Conservation (phyloP, 2,329 filamentous ascomycete genomes). For the Fusarium tricinctum region DNA sequence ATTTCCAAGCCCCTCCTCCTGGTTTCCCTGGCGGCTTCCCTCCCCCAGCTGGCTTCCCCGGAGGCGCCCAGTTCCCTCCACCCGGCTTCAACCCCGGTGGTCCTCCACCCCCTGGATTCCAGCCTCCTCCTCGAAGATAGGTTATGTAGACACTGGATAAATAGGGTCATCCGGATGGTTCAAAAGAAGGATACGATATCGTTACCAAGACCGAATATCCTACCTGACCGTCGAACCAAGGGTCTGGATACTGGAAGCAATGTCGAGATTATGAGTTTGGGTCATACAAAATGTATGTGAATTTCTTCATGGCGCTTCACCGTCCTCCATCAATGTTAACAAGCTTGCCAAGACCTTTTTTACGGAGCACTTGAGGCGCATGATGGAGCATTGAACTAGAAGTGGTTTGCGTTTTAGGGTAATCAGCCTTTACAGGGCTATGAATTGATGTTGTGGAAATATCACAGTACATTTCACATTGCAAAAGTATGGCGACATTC, state of each 20-base stretch:
- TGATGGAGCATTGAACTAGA: slow-evolving; percentile 30
- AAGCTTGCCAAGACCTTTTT: slow-evolving; percentile 39
- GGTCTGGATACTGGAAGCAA: slow-evolving; percentile 32
- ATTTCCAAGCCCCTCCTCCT: slow-evolving; percentile 58
- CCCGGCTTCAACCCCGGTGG: slow-evolving; percentile 66
- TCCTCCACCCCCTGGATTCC: slow-evolving; percentile 78
- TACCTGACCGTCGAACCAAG: slow-evolving; percentile 40
- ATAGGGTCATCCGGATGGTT: slow-evolving; percentile 44
- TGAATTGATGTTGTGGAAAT: slow-evolving; percentile 28
- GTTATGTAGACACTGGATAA: slow-evolving; percentile 48
- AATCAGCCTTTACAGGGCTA: slow-evolving; percentile 27
- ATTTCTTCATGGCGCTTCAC: slow-evolving; percentile 45
- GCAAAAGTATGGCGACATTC: not conserved
- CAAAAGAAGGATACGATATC: slow-evolving; percentile 46
- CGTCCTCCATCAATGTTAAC: slow-evolving; percentile 48
- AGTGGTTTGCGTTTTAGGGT: slow-evolving; percentile 29
- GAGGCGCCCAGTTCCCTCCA: slow-evolving; percentile 61
- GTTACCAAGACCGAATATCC: slow-evolving; percentile 42
- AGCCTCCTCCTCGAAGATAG: slow-evolving; percentile 76
- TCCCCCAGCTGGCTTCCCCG: slow-evolving; percentile 63
- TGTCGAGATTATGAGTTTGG: slow-evolving; percentile 46
- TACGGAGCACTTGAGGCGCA: slow-evolving; percentile 42
- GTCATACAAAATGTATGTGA: slow-evolving; percentile 52
- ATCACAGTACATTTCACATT: slow-evolving; percentile 2
- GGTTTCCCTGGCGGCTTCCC: slow-evolving; percentile 58